Conservation (phyloP, 1,284 basidiomycete genomes). For the Sanguinoderma infundibulare region DNA sequence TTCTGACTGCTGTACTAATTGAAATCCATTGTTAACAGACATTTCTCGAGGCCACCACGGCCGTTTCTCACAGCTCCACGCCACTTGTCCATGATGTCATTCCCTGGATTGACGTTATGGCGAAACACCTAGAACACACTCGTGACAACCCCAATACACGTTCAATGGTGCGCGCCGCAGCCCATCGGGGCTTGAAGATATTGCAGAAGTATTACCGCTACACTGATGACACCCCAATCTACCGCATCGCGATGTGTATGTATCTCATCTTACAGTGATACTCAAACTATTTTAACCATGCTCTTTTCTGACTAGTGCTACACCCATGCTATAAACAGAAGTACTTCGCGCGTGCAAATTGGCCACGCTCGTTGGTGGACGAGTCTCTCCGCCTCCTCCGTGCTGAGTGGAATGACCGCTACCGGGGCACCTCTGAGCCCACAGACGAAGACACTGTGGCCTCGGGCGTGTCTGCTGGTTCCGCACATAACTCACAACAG, state of each 20-base stretch:
- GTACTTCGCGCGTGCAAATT: slow-evolving; percentile 5
- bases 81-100: slow-evolving; percentile 28
- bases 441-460: too few relatives aligned
- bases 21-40: slow-evolving; percentile 17
- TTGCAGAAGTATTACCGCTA: slow-evolving; percentile 35
- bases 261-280: neutral
- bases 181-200: slow-evolving; percentile 20
- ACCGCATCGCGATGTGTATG: slow-evolving; percentile 17
- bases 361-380: slow-evolving; percentile 6
- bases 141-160: slow-evolving; percentile 11
- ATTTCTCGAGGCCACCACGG: slow-evolving; percentile 29
- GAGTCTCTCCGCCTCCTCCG: neutral
- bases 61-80: slow-evolving; percentile 19
- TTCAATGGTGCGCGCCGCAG: slow-evolving; percentile 25
- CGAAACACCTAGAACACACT: slow-evolving; percentile 20
- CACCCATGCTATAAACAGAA: slow-evolving; percentile 14
- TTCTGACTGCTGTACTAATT: too few relatives aligned
- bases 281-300: too few relatives aligned
- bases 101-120: slow-evolving; percentile 33
- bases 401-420: slow-evolving; percentile 4
- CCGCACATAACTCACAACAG: too few relatives aligned
- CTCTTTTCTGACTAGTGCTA: slow-evolving; percentile 7
- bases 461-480: too few relatives aligned
- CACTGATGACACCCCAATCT: slow-evolving; percentile 31
- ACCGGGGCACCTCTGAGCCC: too few relatives aligned